Evolutionary conservation across 2,329 filamentous ascomycete species (phyloP).

Genomic region (Alternaria dauci): DNA sequence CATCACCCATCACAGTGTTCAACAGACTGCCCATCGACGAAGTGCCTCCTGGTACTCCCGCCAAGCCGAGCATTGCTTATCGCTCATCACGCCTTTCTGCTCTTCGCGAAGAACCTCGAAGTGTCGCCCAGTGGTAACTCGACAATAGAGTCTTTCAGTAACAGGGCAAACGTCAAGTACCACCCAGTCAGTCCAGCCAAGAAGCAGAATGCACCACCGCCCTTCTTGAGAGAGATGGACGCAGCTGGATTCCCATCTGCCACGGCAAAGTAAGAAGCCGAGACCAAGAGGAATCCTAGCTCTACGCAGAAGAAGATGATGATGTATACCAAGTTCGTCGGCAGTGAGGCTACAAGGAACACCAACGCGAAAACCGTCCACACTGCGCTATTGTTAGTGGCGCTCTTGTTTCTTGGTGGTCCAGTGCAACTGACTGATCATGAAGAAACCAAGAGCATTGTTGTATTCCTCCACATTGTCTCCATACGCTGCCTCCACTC

Average conservation of each 20-base stretch:
- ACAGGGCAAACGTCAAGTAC: constrained; percentile 36
- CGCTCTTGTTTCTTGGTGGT: background rate
- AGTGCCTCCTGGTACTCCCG: background rate
- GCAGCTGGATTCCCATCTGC: constrained; percentile 54
- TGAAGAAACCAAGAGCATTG: constrained; percentile 61
- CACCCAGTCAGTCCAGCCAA: constrained; percentile 54
- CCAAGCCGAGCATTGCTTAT: background rate
- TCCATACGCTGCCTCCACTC: constrained; percentile 57
- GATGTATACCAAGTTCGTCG: constrained; percentile 59
- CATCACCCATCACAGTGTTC: background rate
- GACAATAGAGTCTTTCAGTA: constrained; percentile 37
- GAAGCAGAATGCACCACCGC: constrained; percentile 59
- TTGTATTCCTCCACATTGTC: constrained; percentile 55
- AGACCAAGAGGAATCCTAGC: constrained; percentile 55
- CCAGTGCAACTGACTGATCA: constrained; percentile 49
- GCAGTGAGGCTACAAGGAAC: constrained; percentile 57
- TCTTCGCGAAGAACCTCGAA: constrained; percentile 39
- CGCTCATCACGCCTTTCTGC: constrained; percentile 18
- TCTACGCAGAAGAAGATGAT: constrained; percentile 60
- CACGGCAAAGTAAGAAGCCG: constrained; percentile 56
- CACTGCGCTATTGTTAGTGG: constrained; percentile 35
- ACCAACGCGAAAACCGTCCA: constrained; percentile 59
- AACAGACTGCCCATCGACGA: background rate
- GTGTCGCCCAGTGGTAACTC: constrained; percentile 38
- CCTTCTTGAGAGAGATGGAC: constrained; percentile 53